A percentile compares a stretch with the other conserved stretches of the same genome.
Conservation (phyloP, 2,329 filamentous ascomycete species). For the Aspergillus latus region DNA sequence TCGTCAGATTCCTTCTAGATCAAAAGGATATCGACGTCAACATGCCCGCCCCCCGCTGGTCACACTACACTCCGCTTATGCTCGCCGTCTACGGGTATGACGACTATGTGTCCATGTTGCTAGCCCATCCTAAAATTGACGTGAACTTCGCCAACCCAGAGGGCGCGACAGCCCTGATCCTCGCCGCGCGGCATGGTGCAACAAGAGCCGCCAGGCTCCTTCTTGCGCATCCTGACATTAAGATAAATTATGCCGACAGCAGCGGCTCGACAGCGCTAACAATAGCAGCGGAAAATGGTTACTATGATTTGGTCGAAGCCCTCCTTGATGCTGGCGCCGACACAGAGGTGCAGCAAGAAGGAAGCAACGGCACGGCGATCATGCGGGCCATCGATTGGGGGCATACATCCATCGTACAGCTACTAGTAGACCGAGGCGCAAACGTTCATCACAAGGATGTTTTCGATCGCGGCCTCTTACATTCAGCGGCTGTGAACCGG, state of each 20-base stretch:
- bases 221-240: background rate
- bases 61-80: background rate
- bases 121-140: background rate
- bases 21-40: conserved; percentile 9
- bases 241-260: conserved; percentile 2
- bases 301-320: conserved; percentile 1
- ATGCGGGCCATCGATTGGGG: conserved; percentile 7
- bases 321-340: conserved; percentile 6
- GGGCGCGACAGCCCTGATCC: conserved; percentile 2
- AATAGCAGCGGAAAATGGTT: background rate
- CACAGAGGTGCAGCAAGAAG: conserved; percentile 1
- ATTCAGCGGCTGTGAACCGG: conserved; percentile 5
- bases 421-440: conserved; percentile 3
- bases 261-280: conserved; percentile 3
- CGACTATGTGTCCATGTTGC: background rate
- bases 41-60: background rate
- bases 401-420: background rate
- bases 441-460: conserved; percentile 11
- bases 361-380: conserved; percentile 5
- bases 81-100: background rate
- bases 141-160: conserved; percentile 3
- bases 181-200: background rate
- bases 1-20: conserved; percentile 1
- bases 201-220: background rate
- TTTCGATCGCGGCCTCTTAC: conserved; percentile 7